Evolutionary conservation across 2,329 filamentous ascomycete genomes (phyloP), one percentile per base, ranked within the genome.

Genomic region (Juglanconis oblonga): DNA sequence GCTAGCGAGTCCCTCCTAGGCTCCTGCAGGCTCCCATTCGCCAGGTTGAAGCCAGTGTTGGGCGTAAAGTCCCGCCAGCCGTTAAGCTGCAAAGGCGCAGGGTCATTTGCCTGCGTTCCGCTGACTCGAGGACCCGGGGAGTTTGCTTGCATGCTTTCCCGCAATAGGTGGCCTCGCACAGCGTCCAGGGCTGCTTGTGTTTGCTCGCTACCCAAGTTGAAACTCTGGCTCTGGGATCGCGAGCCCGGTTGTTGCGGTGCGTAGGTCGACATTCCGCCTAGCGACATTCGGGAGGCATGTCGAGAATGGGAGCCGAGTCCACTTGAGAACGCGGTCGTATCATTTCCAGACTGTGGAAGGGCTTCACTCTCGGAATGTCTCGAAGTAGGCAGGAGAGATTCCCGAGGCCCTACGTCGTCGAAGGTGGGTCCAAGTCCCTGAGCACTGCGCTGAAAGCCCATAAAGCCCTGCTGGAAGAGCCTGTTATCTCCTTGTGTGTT

Each of bases 161-260:
- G 35, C 1, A 33, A 56, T 24, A 48, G 51, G 14, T 14, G 40
- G 42, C 17, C 44, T 33, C 58, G 58, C 7, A 53, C 54, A 32
- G 47, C 48, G 29, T 63, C 61, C 9, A 61, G 10, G 11, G 32
- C 31, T 13, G 48, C 52, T 11, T 61, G 58, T 35, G 48, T 31
- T 3, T 63, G 58, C 11, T 61, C 61, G 10, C 36, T 49, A 13
- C 24, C 32, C 3, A 54, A 54, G 11, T 57, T 59, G 10, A 63
- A 48, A 14, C 57, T 62, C 53, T 62, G 57, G 7, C 61, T 63
- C 58, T 63, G 61, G 1, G 61, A 61, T 14, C 61, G 55, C 6
- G 58, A 61, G 35, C 7, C 51, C 4, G 52, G 47, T 47, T 42
- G 50, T 48, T 55, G 55, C 36, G 53, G 58, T 17, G 56, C 53